These are phyloP conservation scores for Sclerotinia minor DNA, from an alignment of 2,329 filamentous ascomycete genomes.

Conservation along the genomic window DNA sequence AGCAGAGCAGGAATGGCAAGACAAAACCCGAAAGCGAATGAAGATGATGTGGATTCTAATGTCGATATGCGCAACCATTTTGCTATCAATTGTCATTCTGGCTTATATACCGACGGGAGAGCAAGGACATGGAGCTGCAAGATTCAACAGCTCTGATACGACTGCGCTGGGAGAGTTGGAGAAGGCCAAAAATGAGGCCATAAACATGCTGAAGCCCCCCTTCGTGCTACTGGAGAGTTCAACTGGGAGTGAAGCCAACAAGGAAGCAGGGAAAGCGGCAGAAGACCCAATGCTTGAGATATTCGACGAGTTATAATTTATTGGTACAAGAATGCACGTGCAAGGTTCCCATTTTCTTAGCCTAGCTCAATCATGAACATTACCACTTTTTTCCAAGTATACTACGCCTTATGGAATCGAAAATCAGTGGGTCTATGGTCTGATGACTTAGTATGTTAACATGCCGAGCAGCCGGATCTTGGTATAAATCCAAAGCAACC, in stretches of 20 bases:
- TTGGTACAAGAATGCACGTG: constrained; percentile 6
- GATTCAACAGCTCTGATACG: constrained; percentile 30
- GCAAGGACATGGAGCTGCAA: constrained; percentile 20
- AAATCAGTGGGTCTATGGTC: constrained; percentile 15
- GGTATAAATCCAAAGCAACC: background rate
- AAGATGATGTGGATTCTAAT: constrained; percentile 64
- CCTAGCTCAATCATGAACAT: background rate
- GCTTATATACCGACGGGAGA: constrained; percentile 30
- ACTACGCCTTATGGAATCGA: constrained; percentile 1
- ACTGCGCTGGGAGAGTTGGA: constrained; percentile 32
- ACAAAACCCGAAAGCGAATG: constrained; percentile 63
- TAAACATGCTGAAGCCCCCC: constrained; percentile 25
- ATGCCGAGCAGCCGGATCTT: constrained; percentile 13
- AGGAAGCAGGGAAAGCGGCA: constrained; percentile 26
- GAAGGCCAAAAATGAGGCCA: constrained; percentile 30
- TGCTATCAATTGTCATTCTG: constrained; percentile 49
- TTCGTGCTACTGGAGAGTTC: constrained; percentile 29
- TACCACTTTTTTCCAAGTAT: constrained; percentile 14
- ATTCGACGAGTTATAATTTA: constrained; percentile 41
- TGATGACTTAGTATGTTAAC: background rate
- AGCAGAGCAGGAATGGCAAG: constrained; percentile 66
- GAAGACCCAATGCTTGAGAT: constrained; percentile 39
- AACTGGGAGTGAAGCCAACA: constrained; percentile 21
- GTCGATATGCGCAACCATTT: constrained; percentile 46
- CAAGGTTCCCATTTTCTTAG: constrained; percentile 9